Conservation (phyloP, 2,329 filamentous ascomycete species). For the Nothopassalora personata region DNA sequence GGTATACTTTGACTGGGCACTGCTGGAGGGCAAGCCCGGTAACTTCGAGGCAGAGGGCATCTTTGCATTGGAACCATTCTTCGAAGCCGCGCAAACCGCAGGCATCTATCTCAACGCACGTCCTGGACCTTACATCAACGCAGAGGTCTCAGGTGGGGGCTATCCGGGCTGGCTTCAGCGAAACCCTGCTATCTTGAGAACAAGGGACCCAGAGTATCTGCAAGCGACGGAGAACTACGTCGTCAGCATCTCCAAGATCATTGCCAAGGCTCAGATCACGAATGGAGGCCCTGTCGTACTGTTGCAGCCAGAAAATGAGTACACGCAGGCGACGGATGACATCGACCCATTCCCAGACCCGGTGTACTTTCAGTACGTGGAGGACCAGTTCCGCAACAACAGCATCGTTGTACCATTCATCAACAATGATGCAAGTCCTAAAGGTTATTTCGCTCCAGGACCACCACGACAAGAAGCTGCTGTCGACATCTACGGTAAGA, state of each 20-base stretch:
- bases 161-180: constrained; percentile 76
- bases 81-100: constrained; percentile 65
- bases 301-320: constrained; percentile 79
- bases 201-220: constrained; percentile 57
- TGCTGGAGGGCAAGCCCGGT: constrained; percentile 68
- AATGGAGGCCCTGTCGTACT: constrained; percentile 76
- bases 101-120: constrained; percentile 70
- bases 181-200: constrained; percentile 60
- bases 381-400: constrained; percentile 60
- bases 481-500: constrained; percentile 55
- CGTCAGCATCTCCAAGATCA: constrained; percentile 56
- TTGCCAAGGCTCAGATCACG: constrained; percentile 73
- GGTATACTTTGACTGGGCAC: constrained; percentile 74
- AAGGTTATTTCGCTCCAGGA: constrained; percentile 48
- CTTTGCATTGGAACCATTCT: constrained; percentile 68
- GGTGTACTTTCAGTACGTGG: constrained; percentile 62
- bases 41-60: constrained; percentile 65
- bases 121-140: constrained; percentile 57
- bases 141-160: constrained; percentile 69
- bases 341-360: constrained; percentile 54
- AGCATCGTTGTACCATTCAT: constrained; percentile 71
- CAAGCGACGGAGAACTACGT: constrained; percentile 64
- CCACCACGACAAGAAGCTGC: constrained; percentile 50
- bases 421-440: constrained; percentile 62
- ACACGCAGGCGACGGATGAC: constrained; percentile 46